Evolutionary conservation across 2,329 filamentous ascomycete species (phyloP).

Genomic region (Cordyceps militaris): DNA sequence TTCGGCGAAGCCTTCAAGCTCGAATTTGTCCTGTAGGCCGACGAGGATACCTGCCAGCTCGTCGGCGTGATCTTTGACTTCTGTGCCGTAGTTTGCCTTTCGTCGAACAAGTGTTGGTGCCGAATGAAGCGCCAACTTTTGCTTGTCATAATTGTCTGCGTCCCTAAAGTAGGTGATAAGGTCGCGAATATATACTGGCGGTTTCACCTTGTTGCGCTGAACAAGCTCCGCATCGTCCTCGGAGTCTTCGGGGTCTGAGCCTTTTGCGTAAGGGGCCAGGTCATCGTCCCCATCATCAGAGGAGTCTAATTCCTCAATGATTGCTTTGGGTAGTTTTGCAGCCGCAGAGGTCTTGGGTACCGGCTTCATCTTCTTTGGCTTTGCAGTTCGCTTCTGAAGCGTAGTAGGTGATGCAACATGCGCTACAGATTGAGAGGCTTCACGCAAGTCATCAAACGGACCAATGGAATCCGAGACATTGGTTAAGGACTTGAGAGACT

Average conservation of each 20-base stretch:
- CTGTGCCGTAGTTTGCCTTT: constrained; percentile 81
- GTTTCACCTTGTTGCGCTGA: constrained; percentile 70
- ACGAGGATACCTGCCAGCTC: constrained; percentile 72
- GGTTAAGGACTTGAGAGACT: constrained; percentile 65
- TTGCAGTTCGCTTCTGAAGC: constrained; percentile 15
- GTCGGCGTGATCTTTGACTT: constrained; percentile 76
- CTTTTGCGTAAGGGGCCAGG: constrained; percentile 72
- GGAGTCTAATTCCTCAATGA: constrained; percentile 60
- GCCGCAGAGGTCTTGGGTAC: constrained; percentile 24
- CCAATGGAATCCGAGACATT: constrained; percentile 57
- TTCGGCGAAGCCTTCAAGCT: constrained; percentile 70
- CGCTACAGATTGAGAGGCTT: constrained; percentile 7
- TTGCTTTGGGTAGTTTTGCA: constrained; percentile 32
- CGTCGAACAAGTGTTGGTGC: constrained; percentile 77
- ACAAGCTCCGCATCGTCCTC: constrained; percentile 89
- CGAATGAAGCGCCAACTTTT: constrained; percentile 69
- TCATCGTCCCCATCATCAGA: constrained; percentile 58
- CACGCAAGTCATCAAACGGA: constrained; percentile 42
- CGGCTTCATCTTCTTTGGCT: constrained; percentile 21
- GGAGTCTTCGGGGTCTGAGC: constrained; percentile 82
- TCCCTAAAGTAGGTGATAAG: constrained; percentile 73
- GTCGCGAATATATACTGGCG: constrained; percentile 87
- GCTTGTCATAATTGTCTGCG: constrained; percentile 75
- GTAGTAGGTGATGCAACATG: neutral
- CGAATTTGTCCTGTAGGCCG: constrained; percentile 78